phyloP scores from a whole-genome alignment of 163 green algal species.

The Coccomyxa subellipsoidea region DNA sequence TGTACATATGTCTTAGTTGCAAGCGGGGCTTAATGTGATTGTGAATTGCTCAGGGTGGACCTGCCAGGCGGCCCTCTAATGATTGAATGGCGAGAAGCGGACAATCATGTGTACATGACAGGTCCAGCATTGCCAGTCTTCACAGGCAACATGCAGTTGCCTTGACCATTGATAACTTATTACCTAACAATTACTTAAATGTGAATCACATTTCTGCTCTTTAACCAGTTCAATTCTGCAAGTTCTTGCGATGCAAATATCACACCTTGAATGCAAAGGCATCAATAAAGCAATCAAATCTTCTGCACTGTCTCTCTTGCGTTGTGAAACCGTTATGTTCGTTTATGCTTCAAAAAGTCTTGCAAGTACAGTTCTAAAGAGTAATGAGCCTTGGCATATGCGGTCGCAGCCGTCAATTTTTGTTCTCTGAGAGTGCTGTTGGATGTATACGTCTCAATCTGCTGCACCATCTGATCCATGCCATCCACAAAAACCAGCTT shows the following conservation, averaged over 20 bases:
- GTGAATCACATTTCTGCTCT: too few relatives aligned
- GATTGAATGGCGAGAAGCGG: constrained; percentile 89
- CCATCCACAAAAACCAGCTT: not conserved
- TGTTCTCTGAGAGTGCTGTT: not conserved
- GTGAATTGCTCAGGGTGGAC: constrained; percentile 65
- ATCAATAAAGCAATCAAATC: too few relatives aligned
- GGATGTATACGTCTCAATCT: not conserved
- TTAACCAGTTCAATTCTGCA: too few relatives aligned
- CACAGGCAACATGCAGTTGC: constrained; percentile 13
- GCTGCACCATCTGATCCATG: not conserved
- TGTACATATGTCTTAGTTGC: too few relatives aligned
- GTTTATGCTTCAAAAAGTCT: not conserved
- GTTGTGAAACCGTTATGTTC: not conserved
- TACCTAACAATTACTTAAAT: too few relatives aligned
- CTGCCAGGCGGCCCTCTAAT: constrained; percentile 92
- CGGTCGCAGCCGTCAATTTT: not conserved
- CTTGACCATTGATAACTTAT: not conserved
- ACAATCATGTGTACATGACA: constrained; percentile 96
- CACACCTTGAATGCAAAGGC: too few relatives aligned
- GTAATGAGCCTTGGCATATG: not conserved
- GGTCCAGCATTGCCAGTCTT: constrained; percentile 93
- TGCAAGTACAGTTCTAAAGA: not conserved
- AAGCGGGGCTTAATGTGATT: not conserved
- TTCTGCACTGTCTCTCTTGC: not conserved
- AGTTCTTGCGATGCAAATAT: too few relatives aligned